Percentiles rank a stretch among this genome's conserved stretches.
phyloP scores from a whole-genome alignment of 2,329 filamentous ascomycete species.

The Trichoderma sp. region DNA sequence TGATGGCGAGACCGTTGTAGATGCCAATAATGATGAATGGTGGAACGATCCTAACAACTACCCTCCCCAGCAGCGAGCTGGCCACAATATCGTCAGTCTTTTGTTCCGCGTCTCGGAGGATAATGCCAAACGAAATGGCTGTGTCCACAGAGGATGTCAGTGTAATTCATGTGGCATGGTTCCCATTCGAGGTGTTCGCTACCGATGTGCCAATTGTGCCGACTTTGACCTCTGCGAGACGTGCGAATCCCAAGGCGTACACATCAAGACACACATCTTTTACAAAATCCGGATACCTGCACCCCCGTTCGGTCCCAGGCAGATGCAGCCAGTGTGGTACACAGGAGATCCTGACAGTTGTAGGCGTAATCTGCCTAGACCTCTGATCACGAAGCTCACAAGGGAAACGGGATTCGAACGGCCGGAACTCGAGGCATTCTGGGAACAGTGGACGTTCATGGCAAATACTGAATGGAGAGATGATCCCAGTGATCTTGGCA shows the following conservation, averaged over 20 bases:
- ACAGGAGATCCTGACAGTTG: conserved; percentile 78
- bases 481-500: conserved; percentile 72
- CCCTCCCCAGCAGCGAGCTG: conserved; percentile 50
- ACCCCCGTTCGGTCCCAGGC: conserved; percentile 76
- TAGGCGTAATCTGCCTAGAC: conserved; percentile 63
- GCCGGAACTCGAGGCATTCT: conserved; percentile 86
- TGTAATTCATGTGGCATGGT: conserved; percentile 87
- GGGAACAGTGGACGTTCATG: conserved; percentile 95
- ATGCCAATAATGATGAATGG: conserved; percentile 50
- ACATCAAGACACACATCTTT: conserved; percentile 90
- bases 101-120: conserved; percentile 93
- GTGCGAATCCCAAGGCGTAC: conserved; percentile 76
- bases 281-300: conserved; percentile 93
- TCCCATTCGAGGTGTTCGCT: conserved; percentile 88
- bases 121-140: conserved; percentile 81
- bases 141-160: conserved; percentile 86
- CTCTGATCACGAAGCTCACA: conserved; percentile 66
- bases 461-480: conserved; percentile 80
- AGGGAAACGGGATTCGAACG: conserved; percentile 76
- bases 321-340: conserved; percentile 82
- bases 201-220: conserved; percentile 91
- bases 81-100: conserved; percentile 79
- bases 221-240: conserved; percentile 95
- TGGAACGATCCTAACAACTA: conserved; percentile 46
- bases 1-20: conserved; percentile 41